These are phyloP conservation scores for Singerocomus rubriflavus DNA, from an alignment of 1,284 basidiomycete species.

Conservation along the genomic window DNA sequence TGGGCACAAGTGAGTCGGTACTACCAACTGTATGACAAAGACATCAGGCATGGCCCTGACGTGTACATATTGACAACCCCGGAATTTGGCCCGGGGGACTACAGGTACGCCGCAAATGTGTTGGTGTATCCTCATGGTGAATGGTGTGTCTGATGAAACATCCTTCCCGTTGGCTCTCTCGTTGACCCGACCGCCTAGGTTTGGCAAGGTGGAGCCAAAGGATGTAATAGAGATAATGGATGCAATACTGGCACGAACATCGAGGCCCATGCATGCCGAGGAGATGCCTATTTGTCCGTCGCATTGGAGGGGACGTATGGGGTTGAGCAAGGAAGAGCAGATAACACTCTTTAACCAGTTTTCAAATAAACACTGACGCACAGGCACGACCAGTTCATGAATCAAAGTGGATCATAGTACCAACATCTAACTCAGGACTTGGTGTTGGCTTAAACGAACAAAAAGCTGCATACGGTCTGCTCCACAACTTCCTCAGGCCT, in stretches of 20 bases:
- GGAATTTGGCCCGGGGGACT: background rate
- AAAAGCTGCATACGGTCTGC: conserved; percentile 36
- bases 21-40: background rate
- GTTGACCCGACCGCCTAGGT: conserved; percentile 37
- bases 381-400: background rate
- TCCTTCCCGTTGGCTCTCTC: background rate
- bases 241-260: conserved; percentile 39
- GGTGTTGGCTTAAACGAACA: background rate
- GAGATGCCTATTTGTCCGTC: conserved; percentile 39
- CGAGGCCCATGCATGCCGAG: conserved; percentile 28
- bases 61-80: conserved; percentile 6
- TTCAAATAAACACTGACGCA: background rate
- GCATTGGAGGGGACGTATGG: conserved; percentile 78
- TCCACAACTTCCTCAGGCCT: conserved; percentile 32
- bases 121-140: conserved; percentile 75
- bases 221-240: conserved; percentile 57
- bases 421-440: background rate
- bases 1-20: conserved; percentile 69
- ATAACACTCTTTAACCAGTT: conserved; percentile 34
- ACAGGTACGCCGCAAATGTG: conserved; percentile 76
- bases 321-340: conserved; percentile 63
- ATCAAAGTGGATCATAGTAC: background rate
- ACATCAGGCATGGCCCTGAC: background rate
- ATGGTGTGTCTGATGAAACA: conserved; percentile 49
- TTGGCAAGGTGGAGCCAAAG: conserved; percentile 55